Base-by-base conservation (phyloP, 139 green algal species). In the Tetraselmis chui region DNA sequence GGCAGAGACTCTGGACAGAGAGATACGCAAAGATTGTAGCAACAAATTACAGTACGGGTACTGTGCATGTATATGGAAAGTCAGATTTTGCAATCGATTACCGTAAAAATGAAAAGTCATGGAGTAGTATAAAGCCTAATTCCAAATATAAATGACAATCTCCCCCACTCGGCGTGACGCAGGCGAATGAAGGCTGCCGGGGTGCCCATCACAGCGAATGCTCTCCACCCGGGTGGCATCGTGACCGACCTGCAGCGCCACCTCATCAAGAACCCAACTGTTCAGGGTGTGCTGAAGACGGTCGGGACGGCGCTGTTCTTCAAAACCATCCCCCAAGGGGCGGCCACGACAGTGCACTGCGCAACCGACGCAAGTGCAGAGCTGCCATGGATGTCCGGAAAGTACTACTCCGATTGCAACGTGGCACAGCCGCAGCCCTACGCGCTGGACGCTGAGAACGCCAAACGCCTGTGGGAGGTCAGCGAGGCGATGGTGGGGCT, bases 321-420 rank as follows among this genome's bases (percentile, higher is more conserved):
- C 23, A 84, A 84, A 79, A 85, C 78, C 31, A 84, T 86, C 27
- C 74, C 77, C 1, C 86, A 91, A 81, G 89, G 84, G 45, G 86
- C 85, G 18, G 86, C 87, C 75, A 92, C 87, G 59, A 23, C 77
- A 29, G 75, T 89, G 28, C 89, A 81, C 79, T 84, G 86, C 25
- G 85, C 84, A 29, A 88, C 84, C 25, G 78, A 81, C 0, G 58
- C 67, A 2, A 31, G 67, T 26, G 32, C 32, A 0, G 32, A 29
- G 2, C 80, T 81, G 32, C 75, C 30, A 27, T 76, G 83, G 45
- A 67, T 67, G 45, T 67, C 45, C 2, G 86, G 83, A 0, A 84
- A 84, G 79, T 92, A 89, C 81, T 90, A 88, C 74, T 30, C 2
- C 29, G 81, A 89, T 75, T 87, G 80, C 86, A 82, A 80, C 18